These are phyloP conservation scores for Sordariomycetes sp. DNA, from an alignment of 2,329 filamentous ascomycete genomes.

Conservation along the genomic window DNA sequence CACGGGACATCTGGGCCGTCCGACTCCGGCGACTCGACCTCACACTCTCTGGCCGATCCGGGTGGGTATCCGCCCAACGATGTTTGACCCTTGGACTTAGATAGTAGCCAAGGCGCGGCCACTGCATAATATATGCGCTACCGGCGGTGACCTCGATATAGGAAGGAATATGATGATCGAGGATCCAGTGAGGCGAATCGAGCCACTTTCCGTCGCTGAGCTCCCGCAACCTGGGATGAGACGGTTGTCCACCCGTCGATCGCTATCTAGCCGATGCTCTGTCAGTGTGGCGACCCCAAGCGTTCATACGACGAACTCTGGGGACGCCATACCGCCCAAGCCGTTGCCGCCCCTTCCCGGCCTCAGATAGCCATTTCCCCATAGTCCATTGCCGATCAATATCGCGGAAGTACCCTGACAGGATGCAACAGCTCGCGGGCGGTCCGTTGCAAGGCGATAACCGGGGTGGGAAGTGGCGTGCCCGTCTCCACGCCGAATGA, in stretches of 20 bases:
- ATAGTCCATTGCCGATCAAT: background rate
- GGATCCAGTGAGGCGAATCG: background rate
- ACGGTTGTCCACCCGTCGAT: background rate
- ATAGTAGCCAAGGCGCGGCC: background rate
- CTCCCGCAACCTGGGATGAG: background rate
- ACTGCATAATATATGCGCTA: background rate
- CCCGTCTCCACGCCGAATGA: background rate
- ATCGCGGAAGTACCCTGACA: background rate
- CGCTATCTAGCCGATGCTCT: background rate
- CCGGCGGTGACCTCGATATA: background rate
- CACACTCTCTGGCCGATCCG: background rate
- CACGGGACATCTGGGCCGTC: too few relatives aligned
- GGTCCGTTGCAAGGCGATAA: background rate
- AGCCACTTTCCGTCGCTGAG: background rate
- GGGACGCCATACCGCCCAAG: background rate
- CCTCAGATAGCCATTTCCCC: background rate
- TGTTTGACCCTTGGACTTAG: background rate
- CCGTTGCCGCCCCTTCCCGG: background rate
- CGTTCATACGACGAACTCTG: background rate
- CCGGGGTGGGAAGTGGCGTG: background rate
- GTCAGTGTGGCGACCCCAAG: background rate
- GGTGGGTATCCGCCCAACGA: background rate
- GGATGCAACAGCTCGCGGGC: background rate
- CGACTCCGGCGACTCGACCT: background rate
- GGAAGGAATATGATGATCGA: background rate